Base-by-base conservation (phyloP, 768 basidiomycete species). In the Phallus indusiatus region DNA sequence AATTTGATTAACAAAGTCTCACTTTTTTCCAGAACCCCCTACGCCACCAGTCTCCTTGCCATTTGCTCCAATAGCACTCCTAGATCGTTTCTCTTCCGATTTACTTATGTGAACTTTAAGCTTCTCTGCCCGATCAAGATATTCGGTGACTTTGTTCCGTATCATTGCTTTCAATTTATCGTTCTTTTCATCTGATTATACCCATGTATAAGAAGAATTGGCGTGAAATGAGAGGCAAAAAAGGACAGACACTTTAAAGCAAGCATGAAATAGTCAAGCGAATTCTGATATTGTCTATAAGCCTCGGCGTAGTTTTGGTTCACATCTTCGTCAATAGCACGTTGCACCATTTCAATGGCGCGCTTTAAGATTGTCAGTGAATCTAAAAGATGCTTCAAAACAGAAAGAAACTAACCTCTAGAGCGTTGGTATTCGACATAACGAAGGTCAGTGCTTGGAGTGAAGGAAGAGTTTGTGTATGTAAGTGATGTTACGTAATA, bases 201-300 rank as follows among this genome's bases (percentile, higher is more conserved):
- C 56, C 53, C 9, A 28, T 20, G 58, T 2, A 18, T 20, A 21
- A 49, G 47, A 28, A 2, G 28, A 28, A 11, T 56, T 0, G 52
- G 33, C 48, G 42, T 17, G 53, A 48, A 12, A 51, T 35, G 21
- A 16, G 33, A 37, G 33, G 4, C 37, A 9, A 6, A 48, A 28
- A 48, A 28, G 28, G 24, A 73, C 83, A 60, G 63, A 94, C 93
- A 94, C 73, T 94, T 94, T 69, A 92, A 77, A 9, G 94, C 94
- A 64, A 97, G 88, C 89, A 97, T 92, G 72, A 99, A 99, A 70
- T 95, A 99, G 69, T 99, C 96, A 61, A 98, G 80, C 1, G 91
- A 81, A 78, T 97, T 95, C 77, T 88, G 86, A 74, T 96, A 96
- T 64, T 85, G 81, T 75, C 90, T 94, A 81, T 91, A 95, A 18